These are phyloP conservation scores for Boletus nobilissimus DNA, from an alignment of 1,284 basidiomycete genomes.

Conservation along the genomic window DNA sequence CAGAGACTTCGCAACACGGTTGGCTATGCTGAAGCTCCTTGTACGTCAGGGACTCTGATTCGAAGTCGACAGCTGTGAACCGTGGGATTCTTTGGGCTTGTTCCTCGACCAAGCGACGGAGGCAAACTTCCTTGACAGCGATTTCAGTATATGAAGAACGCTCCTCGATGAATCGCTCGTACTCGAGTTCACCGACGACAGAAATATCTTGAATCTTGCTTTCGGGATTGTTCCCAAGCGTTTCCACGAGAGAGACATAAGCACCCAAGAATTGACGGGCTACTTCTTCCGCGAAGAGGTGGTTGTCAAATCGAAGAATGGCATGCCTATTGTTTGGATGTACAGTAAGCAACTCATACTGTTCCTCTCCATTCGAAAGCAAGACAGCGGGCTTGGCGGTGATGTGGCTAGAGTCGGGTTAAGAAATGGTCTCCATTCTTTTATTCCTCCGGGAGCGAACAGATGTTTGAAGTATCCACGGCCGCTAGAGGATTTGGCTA, in stretches of 20 bases:
- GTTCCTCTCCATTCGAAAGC: conserved; percentile 45
- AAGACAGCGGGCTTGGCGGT: conserved; percentile 30
- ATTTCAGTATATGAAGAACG: conserved; percentile 35
- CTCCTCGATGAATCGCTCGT: conserved; percentile 41
- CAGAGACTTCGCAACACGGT: conserved; percentile 41
- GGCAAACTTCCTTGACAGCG: conserved; percentile 30
- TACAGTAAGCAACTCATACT: conserved; percentile 45
- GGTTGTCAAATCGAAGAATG: conserved; percentile 45
- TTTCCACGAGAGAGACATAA: conserved; percentile 43
- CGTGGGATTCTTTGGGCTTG: conserved; percentile 37
- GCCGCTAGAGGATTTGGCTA: conserved; percentile 38
- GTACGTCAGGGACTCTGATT: conserved; percentile 41
- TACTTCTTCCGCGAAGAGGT: conserved; percentile 41
- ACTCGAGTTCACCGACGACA: conserved; percentile 38
- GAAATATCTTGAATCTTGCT: conserved; percentile 42
- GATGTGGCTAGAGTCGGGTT: conserved; percentile 35
- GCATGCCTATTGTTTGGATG: conserved; percentile 38
- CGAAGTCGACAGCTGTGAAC: conserved; percentile 41
- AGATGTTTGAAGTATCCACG: conserved; percentile 47
- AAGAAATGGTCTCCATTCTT: conserved; percentile 40
- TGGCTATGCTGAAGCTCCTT: conserved; percentile 37
- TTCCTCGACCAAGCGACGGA: conserved; percentile 42
- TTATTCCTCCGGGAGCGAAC: conserved; percentile 44
- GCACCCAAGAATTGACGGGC: conserved; percentile 46
- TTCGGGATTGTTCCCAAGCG: conserved; percentile 33